Evolutionary conservation across 1,284 basidiomycete genomes (phyloP).

Genomic region (Pholiota adiposa): DNA sequence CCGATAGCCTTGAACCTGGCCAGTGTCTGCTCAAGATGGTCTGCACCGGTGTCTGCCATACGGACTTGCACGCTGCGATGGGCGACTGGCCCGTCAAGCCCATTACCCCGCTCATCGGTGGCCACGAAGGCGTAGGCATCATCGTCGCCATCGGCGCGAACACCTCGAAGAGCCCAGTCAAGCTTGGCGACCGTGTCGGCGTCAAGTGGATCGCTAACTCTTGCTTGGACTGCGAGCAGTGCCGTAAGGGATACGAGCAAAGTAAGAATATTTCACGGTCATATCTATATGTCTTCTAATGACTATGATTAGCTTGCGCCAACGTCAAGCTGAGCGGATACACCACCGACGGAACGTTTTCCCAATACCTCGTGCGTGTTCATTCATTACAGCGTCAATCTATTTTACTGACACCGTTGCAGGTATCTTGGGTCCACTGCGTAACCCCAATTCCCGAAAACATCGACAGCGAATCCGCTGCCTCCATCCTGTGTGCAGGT

Average conservation of each 20-base stretch:
- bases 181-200: slow-evolving; percentile 83
- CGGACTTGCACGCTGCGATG: slow-evolving; percentile 75
- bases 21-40: slow-evolving; percentile 83
- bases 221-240: slow-evolving; percentile 76
- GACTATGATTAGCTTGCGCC: slow-evolving; percentile 54
- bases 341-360: slow-evolving; percentile 84
- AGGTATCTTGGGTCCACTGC: slow-evolving; percentile 67
- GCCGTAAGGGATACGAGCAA: slow-evolving; percentile 75
- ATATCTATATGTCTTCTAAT: not conserved
- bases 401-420: not conserved
- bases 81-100: slow-evolving; percentile 77
- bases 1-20: slow-evolving; percentile 72
- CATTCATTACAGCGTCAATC: not conserved
- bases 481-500: slow-evolving; percentile 86
- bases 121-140: slow-evolving; percentile 81
- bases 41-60: slow-evolving; percentile 78
- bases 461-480: slow-evolving; percentile 71
- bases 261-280: slow-evolving; percentile 44
- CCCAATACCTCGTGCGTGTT: slow-evolving; percentile 69
- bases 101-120: slow-evolving; percentile 79
- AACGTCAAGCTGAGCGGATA: slow-evolving; percentile 71
- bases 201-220: slow-evolving; percentile 86
- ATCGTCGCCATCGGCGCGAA: slow-evolving; percentile 80
- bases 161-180: slow-evolving; percentile 62
- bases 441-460: slow-evolving; percentile 79